Percentiles rank a stretch among this genome's conserved stretches.
These are phyloP conservation scores for Abelmoschus esculentus DNA, from an alignment of 345 rosid genomes.

Conservation along the genomic window DNA sequence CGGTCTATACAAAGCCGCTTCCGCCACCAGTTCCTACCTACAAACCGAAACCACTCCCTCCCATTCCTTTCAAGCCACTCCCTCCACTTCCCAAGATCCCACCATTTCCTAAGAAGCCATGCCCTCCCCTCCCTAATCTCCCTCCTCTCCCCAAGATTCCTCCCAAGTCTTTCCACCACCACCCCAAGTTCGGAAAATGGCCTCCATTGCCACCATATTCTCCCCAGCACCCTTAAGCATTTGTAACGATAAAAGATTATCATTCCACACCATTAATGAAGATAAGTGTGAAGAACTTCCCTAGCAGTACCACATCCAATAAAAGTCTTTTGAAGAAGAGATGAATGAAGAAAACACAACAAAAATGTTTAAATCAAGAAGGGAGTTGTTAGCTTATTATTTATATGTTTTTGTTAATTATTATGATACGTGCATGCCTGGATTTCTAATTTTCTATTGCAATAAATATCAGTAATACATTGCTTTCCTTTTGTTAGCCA, in stretches of 20 bases:
- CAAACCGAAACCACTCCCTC: conserved; percentile 31
- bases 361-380: background rate
- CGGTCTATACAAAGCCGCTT: conserved; percentile 9
- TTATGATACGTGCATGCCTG: background rate
- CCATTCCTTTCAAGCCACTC: conserved; percentile 21
- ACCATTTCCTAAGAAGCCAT: conserved; percentile 27
- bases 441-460: background rate
- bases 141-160: conserved; percentile 24
- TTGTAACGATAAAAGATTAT: background rate
- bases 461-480: background rate
- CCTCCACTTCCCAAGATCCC: conserved; percentile 40
- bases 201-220: conserved; percentile 36
- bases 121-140: conserved; percentile 15
- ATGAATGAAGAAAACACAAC: too few relatives aligned
- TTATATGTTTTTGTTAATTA: background rate
- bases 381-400: background rate
- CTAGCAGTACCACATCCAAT: background rate
- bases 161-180: conserved; percentile 34
- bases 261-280: background rate
- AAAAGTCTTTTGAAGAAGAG: background rate
- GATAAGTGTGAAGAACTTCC: background rate
- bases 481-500: background rate
- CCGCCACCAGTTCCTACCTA: conserved; percentile 10
- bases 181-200: conserved; percentile 47
- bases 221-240: conserved; percentile 15